Evolutionary conservation across 2,329 filamentous ascomycete species (phyloP).

Genomic region (Fusarium redolens): DNA sequence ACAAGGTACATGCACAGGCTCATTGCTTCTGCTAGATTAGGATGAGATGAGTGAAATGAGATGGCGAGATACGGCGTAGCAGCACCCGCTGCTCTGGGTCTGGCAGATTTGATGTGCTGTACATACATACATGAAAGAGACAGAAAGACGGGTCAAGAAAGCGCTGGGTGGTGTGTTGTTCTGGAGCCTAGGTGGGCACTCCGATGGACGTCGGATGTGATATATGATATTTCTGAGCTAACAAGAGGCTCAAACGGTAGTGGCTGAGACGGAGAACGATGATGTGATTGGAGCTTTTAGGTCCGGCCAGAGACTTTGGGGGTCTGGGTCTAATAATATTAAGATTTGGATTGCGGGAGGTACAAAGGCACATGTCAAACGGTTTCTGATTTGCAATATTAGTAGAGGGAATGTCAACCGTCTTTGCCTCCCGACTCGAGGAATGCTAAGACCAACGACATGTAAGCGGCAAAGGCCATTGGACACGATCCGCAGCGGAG

Average conservation of each 20-base stretch:
- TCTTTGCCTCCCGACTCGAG: conserved; percentile 24
- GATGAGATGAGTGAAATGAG: neutral
- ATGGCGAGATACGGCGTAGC: conserved; percentile 3
- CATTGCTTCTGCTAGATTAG: conserved; percentile 19
- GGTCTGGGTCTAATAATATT: neutral
- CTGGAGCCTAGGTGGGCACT: neutral
- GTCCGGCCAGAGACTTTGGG: neutral
- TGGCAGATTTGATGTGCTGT: neutral
- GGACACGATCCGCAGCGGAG: neutral
- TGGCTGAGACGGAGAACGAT: neutral
- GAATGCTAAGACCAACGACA: conserved; percentile 22
- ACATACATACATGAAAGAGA: neutral
- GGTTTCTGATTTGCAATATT: conserved; percentile 21
- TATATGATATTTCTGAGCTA: conserved; percentile 11
- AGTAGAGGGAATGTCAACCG: conserved; percentile 26
- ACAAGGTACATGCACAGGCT: neutral
- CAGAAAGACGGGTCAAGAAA: neutral
- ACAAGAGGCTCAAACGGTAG: conserved; percentile 25
- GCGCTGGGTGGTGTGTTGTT: neutral
- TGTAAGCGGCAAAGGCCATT: neutral
- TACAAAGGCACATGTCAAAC: conserved; percentile 23
- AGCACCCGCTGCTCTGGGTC: conserved; percentile 28
- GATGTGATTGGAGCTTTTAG: neutral
- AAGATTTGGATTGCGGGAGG: conserved; percentile 4
- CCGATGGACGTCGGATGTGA: conserved; percentile 32